A percentile compares a stretch with the other conserved stretches of the same genome.
Evolutionary conservation across 73 alveolate genomes (phyloP).

Genomic region (Halteria grandinella): DNA sequence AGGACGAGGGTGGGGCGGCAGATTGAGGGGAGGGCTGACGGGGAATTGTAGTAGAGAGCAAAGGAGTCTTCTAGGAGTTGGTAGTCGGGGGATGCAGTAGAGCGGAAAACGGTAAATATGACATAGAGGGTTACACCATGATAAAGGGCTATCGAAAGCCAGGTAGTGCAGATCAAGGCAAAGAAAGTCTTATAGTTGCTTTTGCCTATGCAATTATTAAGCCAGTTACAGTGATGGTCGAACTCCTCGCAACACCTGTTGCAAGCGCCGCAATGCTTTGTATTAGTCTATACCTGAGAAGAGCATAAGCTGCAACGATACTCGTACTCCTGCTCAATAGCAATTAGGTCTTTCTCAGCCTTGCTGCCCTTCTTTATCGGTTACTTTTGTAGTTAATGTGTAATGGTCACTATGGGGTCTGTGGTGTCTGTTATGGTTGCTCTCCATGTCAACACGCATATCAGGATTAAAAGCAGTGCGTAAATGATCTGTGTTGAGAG

Average conservation of each 20-base stretch:
- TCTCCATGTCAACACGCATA: neutral
- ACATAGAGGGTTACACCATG: conserved; percentile 13
- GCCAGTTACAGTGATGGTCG: conserved; percentile 79
- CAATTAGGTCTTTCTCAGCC: neutral
- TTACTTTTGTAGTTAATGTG: too few species aligned
- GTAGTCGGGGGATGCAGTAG: too few species aligned
- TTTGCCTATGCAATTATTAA: conserved; percentile 69
- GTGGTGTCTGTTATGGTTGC: conserved; percentile 12
- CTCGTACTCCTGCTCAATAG: neutral
- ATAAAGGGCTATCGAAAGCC: conserved; percentile 15
- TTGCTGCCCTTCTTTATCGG: neutral
- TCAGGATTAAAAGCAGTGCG: neutral
- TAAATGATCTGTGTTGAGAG: neutral
- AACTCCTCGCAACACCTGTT: conserved; percentile 69
- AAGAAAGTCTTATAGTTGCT: conserved; percentile 53
- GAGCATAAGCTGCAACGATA: conserved; percentile 55
- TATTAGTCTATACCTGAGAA: conserved; percentile 27
- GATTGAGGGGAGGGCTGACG: too few species aligned
- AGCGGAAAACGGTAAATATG: neutral
- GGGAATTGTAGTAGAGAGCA: too few species aligned
- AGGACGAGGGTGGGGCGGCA: too few species aligned
- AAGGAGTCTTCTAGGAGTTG: too few species aligned
- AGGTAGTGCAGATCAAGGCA: neutral
- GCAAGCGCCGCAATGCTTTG: conserved; percentile 75
- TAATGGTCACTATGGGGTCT: conserved; percentile 3